A percentile compares a stretch with the other conserved stretches of the same genome.
Conservation (phyloP, 208 protist species). For the Endotrypanum monterogeii region DNA sequence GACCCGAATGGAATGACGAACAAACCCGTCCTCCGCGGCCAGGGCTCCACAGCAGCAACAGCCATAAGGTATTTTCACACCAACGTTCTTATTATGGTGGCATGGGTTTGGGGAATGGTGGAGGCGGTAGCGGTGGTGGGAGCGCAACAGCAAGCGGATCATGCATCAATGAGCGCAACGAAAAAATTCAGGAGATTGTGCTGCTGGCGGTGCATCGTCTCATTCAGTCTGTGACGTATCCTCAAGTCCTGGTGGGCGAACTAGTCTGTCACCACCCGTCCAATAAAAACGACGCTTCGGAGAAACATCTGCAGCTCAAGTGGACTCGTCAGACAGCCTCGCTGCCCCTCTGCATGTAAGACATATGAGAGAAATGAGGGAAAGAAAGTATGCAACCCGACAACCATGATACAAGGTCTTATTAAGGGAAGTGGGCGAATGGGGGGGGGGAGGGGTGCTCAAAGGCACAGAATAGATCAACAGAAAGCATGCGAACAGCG, state of each 20-base stretch:
- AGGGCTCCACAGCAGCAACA: slow-evolving; percentile 3
- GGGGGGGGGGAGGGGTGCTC: no score
- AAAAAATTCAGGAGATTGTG: slow-evolving; percentile 80
- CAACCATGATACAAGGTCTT: no score
- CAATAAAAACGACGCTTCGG: not conserved
- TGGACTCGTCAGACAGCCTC: slow-evolving; percentile 56
- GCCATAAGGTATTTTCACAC: not conserved
- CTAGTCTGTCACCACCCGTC: slow-evolving; percentile 6
- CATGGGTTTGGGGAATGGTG: no score
- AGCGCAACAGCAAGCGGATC: slow-evolving; percentile 8
- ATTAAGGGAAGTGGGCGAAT: no score
- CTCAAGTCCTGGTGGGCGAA: slow-evolving; percentile 57
- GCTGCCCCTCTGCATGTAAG: slow-evolving; percentile 52
- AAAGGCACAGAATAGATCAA: no score
- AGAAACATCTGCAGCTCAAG: slow-evolving; percentile 21
- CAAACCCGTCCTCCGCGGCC: not conserved
- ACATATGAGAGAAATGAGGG: not conserved
- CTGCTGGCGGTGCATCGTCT: slow-evolving; percentile 56
- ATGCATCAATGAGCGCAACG: slow-evolving; percentile 41
- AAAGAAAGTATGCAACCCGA: no score
- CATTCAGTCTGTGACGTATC: slow-evolving; percentile 67
- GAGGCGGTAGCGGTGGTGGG: not conserved
- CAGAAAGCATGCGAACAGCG: no score
- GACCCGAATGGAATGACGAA: not conserved
- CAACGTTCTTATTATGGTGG: not conserved